Conservation (phyloP, 2,329 filamentous ascomycete species). For the Fusarium pseudonygamai region DNA sequence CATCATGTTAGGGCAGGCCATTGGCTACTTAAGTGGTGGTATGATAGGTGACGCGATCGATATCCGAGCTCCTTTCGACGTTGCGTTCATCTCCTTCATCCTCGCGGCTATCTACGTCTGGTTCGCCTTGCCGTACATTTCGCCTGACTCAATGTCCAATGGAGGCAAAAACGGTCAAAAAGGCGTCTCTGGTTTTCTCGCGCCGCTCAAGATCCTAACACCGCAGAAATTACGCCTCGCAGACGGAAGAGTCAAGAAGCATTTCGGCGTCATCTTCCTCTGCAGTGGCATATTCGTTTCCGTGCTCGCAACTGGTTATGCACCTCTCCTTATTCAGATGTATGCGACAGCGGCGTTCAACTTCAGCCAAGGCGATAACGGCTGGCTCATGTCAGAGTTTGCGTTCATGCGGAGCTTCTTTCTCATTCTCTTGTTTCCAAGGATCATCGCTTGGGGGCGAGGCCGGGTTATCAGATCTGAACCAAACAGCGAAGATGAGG, state of each 20-base stretch:
- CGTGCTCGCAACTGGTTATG: conserved; percentile 75
- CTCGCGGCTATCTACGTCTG: conserved; percentile 54
- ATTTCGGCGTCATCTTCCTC: conserved; percentile 71
- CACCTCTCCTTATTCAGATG: conserved; percentile 68
- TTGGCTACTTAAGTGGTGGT: conserved; percentile 72
- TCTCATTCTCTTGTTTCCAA: conserved; percentile 63
- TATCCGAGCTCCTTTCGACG: conserved; percentile 71
- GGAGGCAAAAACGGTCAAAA: conserved; percentile 42
- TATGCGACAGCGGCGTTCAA: conserved; percentile 65
- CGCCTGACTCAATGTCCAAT: conserved; percentile 52
- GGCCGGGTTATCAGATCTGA: conserved; percentile 11
- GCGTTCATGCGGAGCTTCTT: conserved; percentile 65
- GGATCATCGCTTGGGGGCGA: conserved; percentile 60
- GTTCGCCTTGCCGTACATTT: conserved; percentile 60
- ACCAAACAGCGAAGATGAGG: not conserved
- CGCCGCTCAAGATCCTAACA: conserved; percentile 69
- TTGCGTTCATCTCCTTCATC: conserved; percentile 67
- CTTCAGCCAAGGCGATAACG: conserved; percentile 65
- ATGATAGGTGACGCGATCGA: conserved; percentile 70
- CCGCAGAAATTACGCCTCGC: conserved; percentile 64
- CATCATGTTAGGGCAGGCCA: conserved; percentile 72
- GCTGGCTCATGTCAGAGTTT: conserved; percentile 65
- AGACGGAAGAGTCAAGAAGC: conserved; percentile 61
- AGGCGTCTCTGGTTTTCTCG: conserved; percentile 65
- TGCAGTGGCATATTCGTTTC: conserved; percentile 73